Base-by-base conservation (phyloP, 106 monocot species). In the Dendrobium catenatum region DNA sequence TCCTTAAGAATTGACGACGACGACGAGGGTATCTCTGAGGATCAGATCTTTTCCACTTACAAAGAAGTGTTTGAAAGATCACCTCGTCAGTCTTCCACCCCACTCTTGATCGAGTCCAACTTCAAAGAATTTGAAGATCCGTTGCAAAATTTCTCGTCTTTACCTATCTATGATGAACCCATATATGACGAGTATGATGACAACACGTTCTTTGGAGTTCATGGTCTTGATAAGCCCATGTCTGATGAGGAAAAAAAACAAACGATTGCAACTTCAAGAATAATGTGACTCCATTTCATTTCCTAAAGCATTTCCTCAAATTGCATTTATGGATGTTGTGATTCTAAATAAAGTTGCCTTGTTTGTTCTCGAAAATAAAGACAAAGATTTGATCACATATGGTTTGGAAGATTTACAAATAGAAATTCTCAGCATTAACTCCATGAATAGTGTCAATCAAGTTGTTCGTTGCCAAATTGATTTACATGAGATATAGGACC, bases 241-340 rank as follows among this genome's bases (percentile, higher is more conserved):
- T 37, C 2, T 37, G 37, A 37, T 37, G 37, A 37, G 2, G 37
- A 37, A 2, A 18, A 99, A 88, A 82, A 93, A 99, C 68, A 81
- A 95, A n/a, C 79, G 17, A 72, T 44, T 83, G 74, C 93, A 91
- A 88, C 89, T 99, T 78, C 85, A 89, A 54, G 87, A 89, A 77
- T 82, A 91, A 73, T 67, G 61, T 4, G 72, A 76, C 66, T 93
- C 95, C 41, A 79, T 89, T 82, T 86, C 86, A 54, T 99, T 93
- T 82, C 95, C 95, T 82, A 95, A 99, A 88, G 93, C 91, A 83
- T 95, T 91, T 89, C 85, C 86, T 81, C 99, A 99, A 81, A 95
- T 95, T 87, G 95, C 93, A 77, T 99, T 91, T 90, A 95, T 94
- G 98, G 98, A 99, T 88, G 89, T 99, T 64, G 88, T 99, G 73